These are phyloP conservation scores for Acorus gramineus DNA, from an alignment of 106 monocot genomes.

Conservation along the genomic window DNA sequence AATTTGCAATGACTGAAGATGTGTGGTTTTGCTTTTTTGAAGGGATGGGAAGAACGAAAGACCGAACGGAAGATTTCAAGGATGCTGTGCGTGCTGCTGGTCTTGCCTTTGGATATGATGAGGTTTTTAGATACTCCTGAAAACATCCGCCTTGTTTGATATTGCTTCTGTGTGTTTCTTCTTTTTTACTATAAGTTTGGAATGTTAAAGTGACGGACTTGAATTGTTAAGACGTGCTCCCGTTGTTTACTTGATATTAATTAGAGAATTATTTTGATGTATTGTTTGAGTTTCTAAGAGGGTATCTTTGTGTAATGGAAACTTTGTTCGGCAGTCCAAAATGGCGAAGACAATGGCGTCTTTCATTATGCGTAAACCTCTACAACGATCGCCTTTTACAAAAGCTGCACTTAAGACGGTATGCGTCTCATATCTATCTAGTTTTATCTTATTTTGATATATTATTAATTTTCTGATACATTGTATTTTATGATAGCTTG, in stretches of 20 bases:
- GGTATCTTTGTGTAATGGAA: background rate
- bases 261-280: background rate
- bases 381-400: constrained; percentile 50
- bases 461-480: no score
- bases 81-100: constrained; percentile 52
- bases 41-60: constrained; percentile 56
- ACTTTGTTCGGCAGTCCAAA: constrained; percentile 44
- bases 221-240: background rate
- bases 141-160: no score
- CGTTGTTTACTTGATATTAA: background rate
- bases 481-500: no score
- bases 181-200: no score
- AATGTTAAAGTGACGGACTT: no score
- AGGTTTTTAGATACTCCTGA: constrained; percentile 25
- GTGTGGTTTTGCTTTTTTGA: background rate
- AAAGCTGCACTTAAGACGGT: constrained; percentile 85
- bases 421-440: background rate
- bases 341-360: constrained; percentile 60
- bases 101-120: constrained; percentile 50
- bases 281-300: background rate
- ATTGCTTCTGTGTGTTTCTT: no score
- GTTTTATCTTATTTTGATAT: no score
- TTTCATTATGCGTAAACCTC: constrained; percentile 74
- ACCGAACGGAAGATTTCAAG: constrained; percentile 88
- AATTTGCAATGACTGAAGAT: no score